Base-by-base conservation (phyloP, 2,329 filamentous ascomycete species). In the Clarireedia sp. region DNA sequence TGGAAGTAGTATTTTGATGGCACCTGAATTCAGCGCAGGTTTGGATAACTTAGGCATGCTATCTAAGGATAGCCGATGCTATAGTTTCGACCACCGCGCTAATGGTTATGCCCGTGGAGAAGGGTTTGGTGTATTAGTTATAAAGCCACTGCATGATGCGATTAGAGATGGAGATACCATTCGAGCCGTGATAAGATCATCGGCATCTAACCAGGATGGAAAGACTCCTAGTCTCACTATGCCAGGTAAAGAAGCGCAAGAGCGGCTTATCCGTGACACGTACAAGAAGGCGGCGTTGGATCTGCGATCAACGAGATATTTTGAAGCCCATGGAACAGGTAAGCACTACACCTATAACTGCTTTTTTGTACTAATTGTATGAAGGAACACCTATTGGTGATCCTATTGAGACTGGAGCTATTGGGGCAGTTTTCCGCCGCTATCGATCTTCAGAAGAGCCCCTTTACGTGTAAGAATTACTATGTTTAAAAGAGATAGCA, bases 101-200 rank as follows among this genome's bases (percentile, higher is more conserved):
- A 78, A 81, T 56, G 84, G 84, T 1, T 87, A 86, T 62, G 81
- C 77, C 0, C 73, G 82, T 36, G 83, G 82, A 1, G 83, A 87
- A 62, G 84, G 82, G 1, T 72, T 80, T 23, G 80, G 75, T 0
- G 73, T 79, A 12, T 66, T 86, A 1, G 63, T 85, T 4, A 63
- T 87, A 44, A 86, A 86, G 67, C 74, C 74, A 2, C 68, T 86
- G 0, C 69, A 73, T 5, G 77, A 82, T 64, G 83, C 83, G 0
- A 60, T 85, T 5, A 70, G 71, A 8, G 23, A 48, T 16, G 33
- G 24, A 5, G 43, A 54, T 40, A 10, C 8, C 14, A 29, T 54
- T 9, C 26, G 41, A 9, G 51, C 51, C 24, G 43, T 48, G 12
- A 17, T 54, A n/a, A 33, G n/a, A 38, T 33, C 50, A 4, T 51